Evolutionary conservation across 2,329 filamentous ascomycete genomes (phyloP), one percentile per base, ranked within the genome.

Genomic region (Pyrenochaeta sp.): DNA sequence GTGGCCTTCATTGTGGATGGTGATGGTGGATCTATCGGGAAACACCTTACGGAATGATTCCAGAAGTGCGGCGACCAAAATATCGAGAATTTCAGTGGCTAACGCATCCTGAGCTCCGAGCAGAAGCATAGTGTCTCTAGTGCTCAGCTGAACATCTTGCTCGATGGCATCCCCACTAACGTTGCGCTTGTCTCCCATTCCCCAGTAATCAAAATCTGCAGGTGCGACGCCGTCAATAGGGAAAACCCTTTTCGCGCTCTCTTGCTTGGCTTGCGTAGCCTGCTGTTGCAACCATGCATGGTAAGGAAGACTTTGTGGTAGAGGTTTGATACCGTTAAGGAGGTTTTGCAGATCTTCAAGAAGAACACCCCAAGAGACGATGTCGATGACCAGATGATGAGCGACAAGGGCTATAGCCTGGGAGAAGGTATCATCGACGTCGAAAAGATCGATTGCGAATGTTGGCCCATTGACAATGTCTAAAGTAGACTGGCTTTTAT

Each of bases 1-100:
- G 46, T 84, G 82, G 0, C 81, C 80, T 66, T 84, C 82, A 27
- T 82, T 83, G 61, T 80, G 80, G 43, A 84, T 78, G 0, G 78
- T 75, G 3, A 81, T 77, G 1, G 78, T 61, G 1, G 70, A 32
- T 22, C 81, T 72, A 45, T 81, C 78, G 0, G 67, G 63, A 56
- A 84, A 84, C 0, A 76, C 73, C 19, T 73, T 72, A 2, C 74
- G 76, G 65, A 84, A 84, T 0, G 82, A 79, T 50, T 82, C 69
- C 7, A 76, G 58, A 12, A 78, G 54, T 8, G 71, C 72, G 2
- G 76, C 72, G 2, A 78, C 66, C 36, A 79, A 62, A 2, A 78
- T 67, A 52, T 79, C 77, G 1, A 78, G 56, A 2, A 72, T 74
- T 47, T 78, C 75, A 0, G 76, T 78, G 4, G 66, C 62, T 15